These are phyloP conservation scores for Tricholoma terreum DNA, from an alignment of 768 basidiomycete species.

Conservation along the genomic window DNA sequence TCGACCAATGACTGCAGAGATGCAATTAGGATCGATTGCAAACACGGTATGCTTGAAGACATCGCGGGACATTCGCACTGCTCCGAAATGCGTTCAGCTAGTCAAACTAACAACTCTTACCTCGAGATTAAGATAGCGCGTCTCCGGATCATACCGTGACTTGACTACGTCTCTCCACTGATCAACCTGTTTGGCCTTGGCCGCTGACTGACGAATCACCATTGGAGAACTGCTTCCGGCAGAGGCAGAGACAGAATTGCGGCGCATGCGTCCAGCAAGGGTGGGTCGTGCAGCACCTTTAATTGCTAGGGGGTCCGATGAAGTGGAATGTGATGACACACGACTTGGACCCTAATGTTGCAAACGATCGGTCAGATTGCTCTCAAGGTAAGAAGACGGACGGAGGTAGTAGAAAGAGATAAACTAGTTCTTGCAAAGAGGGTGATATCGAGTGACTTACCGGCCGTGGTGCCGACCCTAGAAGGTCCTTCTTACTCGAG, in stretches of 20 bases:
- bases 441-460: constrained; percentile 48
- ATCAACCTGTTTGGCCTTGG: constrained; percentile 44
- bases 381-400: constrained; percentile 20
- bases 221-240: constrained; percentile 10
- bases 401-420: constrained; percentile 4
- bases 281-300: constrained; percentile 59
- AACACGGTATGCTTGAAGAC: constrained; percentile 19
- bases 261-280: constrained; percentile 51
- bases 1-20: constrained; percentile 65
- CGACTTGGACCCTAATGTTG: constrained; percentile 39
- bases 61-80: constrained; percentile 16
- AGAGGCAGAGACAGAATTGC: constrained; percentile 48
- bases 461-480: constrained; percentile 46
- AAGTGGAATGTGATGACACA: constrained; percentile 34
- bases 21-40: constrained; percentile 17
- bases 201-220: background rate
- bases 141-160: constrained; percentile 67
- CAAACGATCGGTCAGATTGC: constrained; percentile 16
- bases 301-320: constrained; percentile 57
- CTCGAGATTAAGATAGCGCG: constrained; percentile 77
- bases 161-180: constrained; percentile 76
- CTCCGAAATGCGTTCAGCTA: constrained; percentile 20
- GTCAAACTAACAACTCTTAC: constrained; percentile 42
- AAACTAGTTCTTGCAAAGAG: constrained; percentile 14
- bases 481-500: constrained; percentile 38